A percentile compares a stretch with the other conserved stretches of the same genome.
These are phyloP conservation scores for Luffa acutangula DNA, from an alignment of 306 rosid genomes.

Conservation along the genomic window DNA sequence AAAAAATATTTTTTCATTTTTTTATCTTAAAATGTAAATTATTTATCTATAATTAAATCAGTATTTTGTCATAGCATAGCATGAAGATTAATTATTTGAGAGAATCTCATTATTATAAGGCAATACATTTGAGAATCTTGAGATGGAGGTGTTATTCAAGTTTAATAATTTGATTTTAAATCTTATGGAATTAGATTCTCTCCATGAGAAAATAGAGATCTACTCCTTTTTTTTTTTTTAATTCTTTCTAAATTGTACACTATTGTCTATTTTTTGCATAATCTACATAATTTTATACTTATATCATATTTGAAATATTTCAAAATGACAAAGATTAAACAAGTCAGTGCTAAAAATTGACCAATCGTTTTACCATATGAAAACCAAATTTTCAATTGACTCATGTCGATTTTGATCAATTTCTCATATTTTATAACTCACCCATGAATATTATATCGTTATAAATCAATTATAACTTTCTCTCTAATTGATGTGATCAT, in stretches of 20 bases:
- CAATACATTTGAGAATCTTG: background rate
- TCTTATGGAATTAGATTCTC: background rate
- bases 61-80: background rate
- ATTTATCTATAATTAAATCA: background rate
- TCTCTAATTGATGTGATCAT: too few species aligned
- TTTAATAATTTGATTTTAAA: background rate
- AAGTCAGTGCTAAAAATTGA: too few species aligned
- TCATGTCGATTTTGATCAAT: too few species aligned
- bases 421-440: too few species aligned
- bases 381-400: too few species aligned
- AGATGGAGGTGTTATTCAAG: background rate
- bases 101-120: background rate
- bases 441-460: too few species aligned
- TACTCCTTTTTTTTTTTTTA: background rate
- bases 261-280: background rate
- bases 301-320: too few species aligned
- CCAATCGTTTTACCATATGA: too few species aligned
- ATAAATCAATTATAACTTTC: too few species aligned
- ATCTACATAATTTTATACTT: background rate
- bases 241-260: background rate
- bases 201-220: background rate
- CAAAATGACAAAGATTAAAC: too few species aligned
- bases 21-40: too few species aligned
- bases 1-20: too few species aligned
- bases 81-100: background rate